These are phyloP conservation scores for Chamaecrista fasciculata DNA, from an alignment of 306 rosid species.

Conservation along the genomic window DNA sequence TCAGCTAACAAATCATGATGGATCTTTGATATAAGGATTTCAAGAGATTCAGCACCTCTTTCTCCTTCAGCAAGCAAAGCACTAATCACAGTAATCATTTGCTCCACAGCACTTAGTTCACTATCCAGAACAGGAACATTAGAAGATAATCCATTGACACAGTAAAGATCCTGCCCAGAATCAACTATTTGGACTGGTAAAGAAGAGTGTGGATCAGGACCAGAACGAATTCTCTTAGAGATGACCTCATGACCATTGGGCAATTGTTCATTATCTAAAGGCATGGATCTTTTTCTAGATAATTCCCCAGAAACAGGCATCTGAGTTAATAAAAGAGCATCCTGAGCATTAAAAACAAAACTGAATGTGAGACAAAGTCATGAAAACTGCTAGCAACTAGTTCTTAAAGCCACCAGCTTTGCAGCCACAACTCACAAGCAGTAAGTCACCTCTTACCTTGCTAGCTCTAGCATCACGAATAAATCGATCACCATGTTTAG, in stretches of 20 bases:
- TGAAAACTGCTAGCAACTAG: conserved; percentile 1
- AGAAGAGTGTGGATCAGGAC: conserved; percentile 46
- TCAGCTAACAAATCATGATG: conserved; percentile 98
- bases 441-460: conserved; percentile 50
- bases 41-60: conserved; percentile 94
- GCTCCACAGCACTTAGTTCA: conserved; percentile 81
- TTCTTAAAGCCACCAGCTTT: conserved; percentile 16
- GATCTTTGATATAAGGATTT: conserved; percentile 82
- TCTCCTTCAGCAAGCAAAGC: conserved; percentile 99
- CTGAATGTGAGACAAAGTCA: not conserved
- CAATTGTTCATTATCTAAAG: conserved; percentile 64
- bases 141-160: conserved; percentile 56
- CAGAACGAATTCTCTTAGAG: conserved; percentile 63
- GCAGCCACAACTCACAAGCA: conserved; percentile 1
- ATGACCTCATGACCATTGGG: conserved; percentile 62
- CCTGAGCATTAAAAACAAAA: conserved; percentile 45
- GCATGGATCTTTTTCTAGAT: conserved; percentile 59
- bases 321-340: conserved; percentile 66
- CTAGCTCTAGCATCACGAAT: conserved; percentile 64
- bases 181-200: conserved; percentile 59
- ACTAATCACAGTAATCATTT: conserved; percentile 94
- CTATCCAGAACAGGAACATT: conserved; percentile 58
- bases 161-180: conserved; percentile 47
- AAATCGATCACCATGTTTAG: conserved; percentile 77
- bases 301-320: conserved; percentile 58